Conservation (phyloP, 768 basidiomycete species). For the Suillus alpinus region DNA sequence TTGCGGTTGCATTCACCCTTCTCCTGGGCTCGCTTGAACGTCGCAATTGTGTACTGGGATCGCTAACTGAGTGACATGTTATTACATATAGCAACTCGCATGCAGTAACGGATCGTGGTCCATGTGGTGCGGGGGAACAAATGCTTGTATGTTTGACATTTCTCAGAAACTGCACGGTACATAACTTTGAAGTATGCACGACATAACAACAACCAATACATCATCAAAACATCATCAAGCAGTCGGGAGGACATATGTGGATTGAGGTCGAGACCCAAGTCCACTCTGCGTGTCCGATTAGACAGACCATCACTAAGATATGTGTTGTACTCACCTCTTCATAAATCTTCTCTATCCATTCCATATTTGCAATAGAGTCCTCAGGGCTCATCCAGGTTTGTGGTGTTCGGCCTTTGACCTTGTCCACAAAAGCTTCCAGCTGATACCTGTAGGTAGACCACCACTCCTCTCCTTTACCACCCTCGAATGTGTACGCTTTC, state of each 20-base stretch:
- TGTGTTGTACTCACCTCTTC: slow-evolving; percentile 35
- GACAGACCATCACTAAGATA: not conserved
- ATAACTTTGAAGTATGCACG: not conserved
- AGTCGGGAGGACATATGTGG: slow-evolving; percentile 21
- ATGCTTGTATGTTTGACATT: not conserved
- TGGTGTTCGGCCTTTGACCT: slow-evolving; percentile 48
- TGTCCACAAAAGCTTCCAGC: slow-evolving; percentile 64
- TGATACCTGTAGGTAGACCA: slow-evolving; percentile 58
- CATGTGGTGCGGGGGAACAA: not conserved
- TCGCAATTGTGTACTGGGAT: not conserved
- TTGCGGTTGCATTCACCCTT: not conserved
- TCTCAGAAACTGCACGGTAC: not conserved
- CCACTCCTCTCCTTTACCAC: slow-evolving; percentile 48
- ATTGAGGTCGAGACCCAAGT: slow-evolving; percentile 34
- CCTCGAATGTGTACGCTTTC: slow-evolving; percentile 41
- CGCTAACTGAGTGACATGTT: not conserved
- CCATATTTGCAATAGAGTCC: slow-evolving; percentile 55
- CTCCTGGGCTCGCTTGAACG: not conserved
- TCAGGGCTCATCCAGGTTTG: slow-evolving; percentile 54
- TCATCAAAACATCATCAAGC: slow-evolving; percentile 6
- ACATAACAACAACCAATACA: not conserved
- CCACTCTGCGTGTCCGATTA: slow-evolving; percentile 22
- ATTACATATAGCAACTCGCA: not conserved
- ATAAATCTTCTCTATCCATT: slow-evolving; percentile 58
- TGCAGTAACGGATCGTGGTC: not conserved